Base-by-base conservation (phyloP, 352 stramenopile species). In the Phytopythium cucurbitacearum region DNA sequence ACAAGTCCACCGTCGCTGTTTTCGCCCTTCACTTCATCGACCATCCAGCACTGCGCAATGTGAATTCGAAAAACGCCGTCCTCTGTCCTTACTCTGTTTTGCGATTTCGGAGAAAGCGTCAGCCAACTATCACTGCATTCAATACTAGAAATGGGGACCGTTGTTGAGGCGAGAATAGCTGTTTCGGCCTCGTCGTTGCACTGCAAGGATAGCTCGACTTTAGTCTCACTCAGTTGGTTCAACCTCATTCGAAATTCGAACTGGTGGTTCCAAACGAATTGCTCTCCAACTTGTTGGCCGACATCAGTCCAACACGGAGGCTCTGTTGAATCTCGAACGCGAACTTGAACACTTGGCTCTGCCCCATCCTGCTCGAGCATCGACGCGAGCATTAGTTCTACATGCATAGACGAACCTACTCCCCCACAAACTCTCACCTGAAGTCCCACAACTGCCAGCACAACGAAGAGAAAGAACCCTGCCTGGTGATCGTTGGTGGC, bases 201-300 rank as follows among this genome's bases (percentile, higher is more conserved):
- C 16, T 15, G 34, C n/a, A 47, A 8, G 2, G 16, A 15, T 8
- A 47, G 42, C 42, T 47, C 42, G 16, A 47, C 8, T 2, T 35
- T 15, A 8, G 15, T 12, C 5, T 47, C 42, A 13, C 42, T 15
- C 21, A 28, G 21, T 28, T 28, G 21, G 21, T 2, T 7, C 16
- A 12, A 11, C 8, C 9, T 10, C 16, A 47, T 5, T 3, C 7
- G 12, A 5, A 47, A 47, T 32, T 35, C 7, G 8, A 15, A 47
- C 42, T 32, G 42, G 16, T 47, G 16, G 16, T 47, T 47, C 42
- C 42, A 47, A 47, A 47, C n/a, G 42, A 15, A 47, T 28, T 28
- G 8, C 5, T 10, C 42, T 32, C 8, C 16, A 35, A 35, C 42
- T 35, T 3, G 8, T 5, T 35, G 8, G 7, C 42, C 42, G 16